Percentiles rank a stretch among this genome's conserved stretches.
Evolutionary conservation across 176 grass and related monocot species (phyloP).

Genomic region (Rhipidocladum racemiflorum): DNA sequence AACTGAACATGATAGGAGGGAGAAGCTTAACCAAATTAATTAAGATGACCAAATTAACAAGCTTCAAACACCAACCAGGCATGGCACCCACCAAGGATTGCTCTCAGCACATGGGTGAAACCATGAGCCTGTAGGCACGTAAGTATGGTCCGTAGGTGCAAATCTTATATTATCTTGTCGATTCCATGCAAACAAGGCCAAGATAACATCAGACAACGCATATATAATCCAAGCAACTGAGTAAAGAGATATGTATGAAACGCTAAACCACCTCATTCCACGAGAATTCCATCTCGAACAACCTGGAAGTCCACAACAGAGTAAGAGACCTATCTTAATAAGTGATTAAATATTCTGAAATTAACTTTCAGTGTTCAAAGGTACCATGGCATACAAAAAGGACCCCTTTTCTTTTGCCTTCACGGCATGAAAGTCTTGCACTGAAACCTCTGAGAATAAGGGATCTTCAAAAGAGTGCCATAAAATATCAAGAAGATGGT

Average conservation of each 20-base stretch:
- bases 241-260: neutral
- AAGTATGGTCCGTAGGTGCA: neutral
- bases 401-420: neutral
- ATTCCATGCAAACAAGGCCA: neutral
- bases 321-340: neutral
- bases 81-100: constrained; percentile 14
- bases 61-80: constrained; percentile 13
- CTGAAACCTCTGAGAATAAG: neutral
- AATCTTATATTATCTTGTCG: neutral
- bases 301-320: neutral
- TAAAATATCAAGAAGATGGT: neutral
- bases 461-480: neutral
- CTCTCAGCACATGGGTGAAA: constrained; percentile 11
- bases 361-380: neutral
- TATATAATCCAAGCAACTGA: neutral
- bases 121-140: neutral
- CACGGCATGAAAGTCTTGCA: neutral
- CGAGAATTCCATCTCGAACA: neutral
- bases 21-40: neutral
- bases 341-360: constrained; percentile 3
- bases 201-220: constrained; percentile 3
- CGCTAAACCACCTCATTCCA: neutral
- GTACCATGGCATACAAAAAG: neutral
- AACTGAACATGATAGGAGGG: neutral
- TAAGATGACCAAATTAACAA: constrained; percentile 17